phyloP scores from a whole-genome alignment of 257 asterid genomes.

The Forsythia suspensa region DNA sequence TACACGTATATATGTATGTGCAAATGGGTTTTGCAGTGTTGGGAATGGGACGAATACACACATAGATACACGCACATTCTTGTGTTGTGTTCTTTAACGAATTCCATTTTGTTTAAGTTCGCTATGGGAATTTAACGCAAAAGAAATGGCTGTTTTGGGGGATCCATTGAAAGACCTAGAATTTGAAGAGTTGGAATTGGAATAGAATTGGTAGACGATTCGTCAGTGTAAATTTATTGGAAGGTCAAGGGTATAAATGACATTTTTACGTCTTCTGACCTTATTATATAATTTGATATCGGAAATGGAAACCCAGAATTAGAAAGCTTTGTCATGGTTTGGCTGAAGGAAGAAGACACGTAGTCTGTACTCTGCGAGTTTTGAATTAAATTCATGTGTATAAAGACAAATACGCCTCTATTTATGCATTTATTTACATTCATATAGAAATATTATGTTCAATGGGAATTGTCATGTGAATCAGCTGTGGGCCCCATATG shows the following conservation, averaged over 20 bases:
- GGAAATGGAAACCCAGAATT: constrained; percentile 15
- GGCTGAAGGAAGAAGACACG: background rate
- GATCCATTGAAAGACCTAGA: background rate
- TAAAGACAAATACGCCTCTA: background rate
- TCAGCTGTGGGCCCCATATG: background rate
- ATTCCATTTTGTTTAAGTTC: background rate
- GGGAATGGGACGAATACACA: background rate
- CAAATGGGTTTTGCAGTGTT: background rate
- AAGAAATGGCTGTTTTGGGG: background rate
- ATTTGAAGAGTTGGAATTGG: background rate
- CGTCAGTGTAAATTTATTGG: background rate
- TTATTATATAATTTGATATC: background rate
- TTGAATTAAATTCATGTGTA: constrained; percentile 8
- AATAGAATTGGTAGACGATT: background rate
- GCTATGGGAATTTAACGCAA: background rate
- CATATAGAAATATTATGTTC: background rate
- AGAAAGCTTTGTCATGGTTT: constrained; percentile 6
- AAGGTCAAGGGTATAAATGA: constrained; percentile 5
- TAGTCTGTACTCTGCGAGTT: background rate
- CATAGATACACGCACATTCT: background rate
- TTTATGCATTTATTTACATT: background rate
- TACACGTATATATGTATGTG: background rate
- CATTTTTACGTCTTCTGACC: background rate
- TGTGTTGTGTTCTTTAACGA: background rate
- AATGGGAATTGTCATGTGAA: background rate